Evolutionary conservation across 2,329 filamentous ascomycete species (phyloP).

Genomic region (Arthrobotrys iridis): DNA sequence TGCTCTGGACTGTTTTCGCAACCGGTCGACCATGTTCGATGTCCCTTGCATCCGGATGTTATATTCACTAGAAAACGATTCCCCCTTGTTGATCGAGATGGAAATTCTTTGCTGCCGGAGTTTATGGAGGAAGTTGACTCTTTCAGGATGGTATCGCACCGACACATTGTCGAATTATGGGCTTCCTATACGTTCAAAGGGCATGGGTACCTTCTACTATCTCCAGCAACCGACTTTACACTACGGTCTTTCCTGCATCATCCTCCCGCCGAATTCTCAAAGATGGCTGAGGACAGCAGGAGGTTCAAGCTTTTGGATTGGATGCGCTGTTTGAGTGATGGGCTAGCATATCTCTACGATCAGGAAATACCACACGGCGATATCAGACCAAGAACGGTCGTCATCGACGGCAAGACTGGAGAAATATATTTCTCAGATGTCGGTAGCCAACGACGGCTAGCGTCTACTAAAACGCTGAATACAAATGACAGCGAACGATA

Average conservation of each 20-base stretch:
- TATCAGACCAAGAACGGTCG: slow-evolving; percentile 76
- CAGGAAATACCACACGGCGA: slow-evolving; percentile 72
- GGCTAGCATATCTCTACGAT: slow-evolving; percentile 74
- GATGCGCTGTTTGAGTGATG: slow-evolving; percentile 77
- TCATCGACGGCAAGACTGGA: slow-evolving; percentile 71
- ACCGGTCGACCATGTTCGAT: slow-evolving; percentile 71
- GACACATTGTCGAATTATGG: slow-evolving; percentile 76
- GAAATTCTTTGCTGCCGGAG: slow-evolving; percentile 66
- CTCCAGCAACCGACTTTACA: slow-evolving; percentile 73
- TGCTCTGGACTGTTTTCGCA: slow-evolving; percentile 63
- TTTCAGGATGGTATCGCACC: slow-evolving; percentile 70
- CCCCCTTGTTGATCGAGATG: slow-evolving; percentile 63
- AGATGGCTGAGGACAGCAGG: slow-evolving; percentile 70
- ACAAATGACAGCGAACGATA: slow-evolving; percentile 63
- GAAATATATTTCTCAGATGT: slow-evolving; percentile 75
- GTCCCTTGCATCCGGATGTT: slow-evolving; percentile 71
- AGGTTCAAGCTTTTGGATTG: slow-evolving; percentile 74
- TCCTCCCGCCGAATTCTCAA: slow-evolving; percentile 71
- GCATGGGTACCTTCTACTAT: slow-evolving; percentile 73
- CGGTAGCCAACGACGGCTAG: slow-evolving; percentile 55
- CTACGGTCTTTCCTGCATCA: slow-evolving; percentile 74
- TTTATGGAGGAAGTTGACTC: slow-evolving; percentile 72
- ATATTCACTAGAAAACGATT: slow-evolving; percentile 70
- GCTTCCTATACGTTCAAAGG: slow-evolving; percentile 75
- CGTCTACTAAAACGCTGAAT: slow-evolving; percentile 23